Evolutionary conservation across 805 yeast species (phyloP), one percentile per base, ranked within the genome.

Genomic region (Candida odintsovae): DNA sequence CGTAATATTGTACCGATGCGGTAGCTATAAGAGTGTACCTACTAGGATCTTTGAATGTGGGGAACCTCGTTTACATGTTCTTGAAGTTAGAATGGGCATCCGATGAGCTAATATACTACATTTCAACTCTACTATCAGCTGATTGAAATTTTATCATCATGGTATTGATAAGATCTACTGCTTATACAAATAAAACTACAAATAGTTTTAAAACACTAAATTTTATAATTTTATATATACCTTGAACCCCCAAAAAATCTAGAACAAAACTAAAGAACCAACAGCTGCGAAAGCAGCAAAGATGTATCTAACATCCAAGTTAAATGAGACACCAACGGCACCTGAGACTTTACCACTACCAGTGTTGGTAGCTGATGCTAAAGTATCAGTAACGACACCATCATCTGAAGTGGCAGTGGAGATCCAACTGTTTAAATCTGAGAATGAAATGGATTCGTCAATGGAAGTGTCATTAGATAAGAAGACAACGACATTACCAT

Each of bases 401-500:
- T 58, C 58, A 11, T 44, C 51, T 1, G 45, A 13, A 7, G 61
- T 43, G 21, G 70, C 66, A 20, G 50, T 56, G 1, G 72, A 55
- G 40, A 82, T 64, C 78, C 86, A 75, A 2, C 56, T 41, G 43
- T 64, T 57, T 11, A 84, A 56, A 44, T 70, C 71, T n/a, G 69
- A 51, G 19, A 72, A 77, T 13, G 63, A 46, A 25, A 84, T 57
- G n/a, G 72, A 57, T 2, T 58, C 54, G 54, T 73, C 79, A 50
- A 83, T 72, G 1, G 70, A 43, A 28, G 86, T 76, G 26, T 65
- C 61, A 58, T 81, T 75, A 31, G 83, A 74, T 50, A 83, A 50
- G 64, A 82, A 85, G 6, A 81, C 80, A n/a, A 77, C 65, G 16
- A 78, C 82, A 39, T 69, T 70, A 38, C 89, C 89, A 51, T 72